Conservation (phyloP, 163 green algal species). For the Chlorella variabilis region DNA sequence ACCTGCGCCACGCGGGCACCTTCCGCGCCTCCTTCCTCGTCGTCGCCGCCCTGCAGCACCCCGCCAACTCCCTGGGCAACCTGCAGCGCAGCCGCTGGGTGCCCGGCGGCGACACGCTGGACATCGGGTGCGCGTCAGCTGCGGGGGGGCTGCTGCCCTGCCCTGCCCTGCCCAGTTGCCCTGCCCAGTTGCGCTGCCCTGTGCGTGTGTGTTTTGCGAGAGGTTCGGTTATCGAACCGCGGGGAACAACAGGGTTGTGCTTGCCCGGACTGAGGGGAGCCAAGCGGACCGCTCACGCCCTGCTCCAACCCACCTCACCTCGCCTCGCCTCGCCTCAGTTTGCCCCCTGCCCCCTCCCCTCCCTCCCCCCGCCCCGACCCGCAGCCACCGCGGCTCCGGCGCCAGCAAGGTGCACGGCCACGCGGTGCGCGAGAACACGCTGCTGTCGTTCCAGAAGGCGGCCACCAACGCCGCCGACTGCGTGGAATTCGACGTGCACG, state of each 20-base stretch:
- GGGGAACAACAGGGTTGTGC: no score
- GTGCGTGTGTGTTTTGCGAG: no score
- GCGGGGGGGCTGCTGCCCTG: no score
- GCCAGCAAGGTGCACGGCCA: conserved; percentile 44
- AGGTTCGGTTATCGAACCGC: no score
- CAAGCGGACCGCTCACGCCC: no score
- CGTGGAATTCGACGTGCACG: conserved; percentile 59
- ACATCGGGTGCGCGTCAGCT: conserved; percentile 57
- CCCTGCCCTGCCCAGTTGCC: no score
- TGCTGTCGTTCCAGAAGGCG: conserved; percentile 62
- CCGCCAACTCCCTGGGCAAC: conserved; percentile 50
- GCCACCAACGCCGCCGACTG: conserved; percentile 54
- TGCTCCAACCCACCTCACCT: no score
- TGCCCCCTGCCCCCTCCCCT: no score
- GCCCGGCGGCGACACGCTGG: conserved; percentile 41
- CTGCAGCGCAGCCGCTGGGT: conserved; percentile 54
- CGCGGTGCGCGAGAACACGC: conserved; percentile 58
- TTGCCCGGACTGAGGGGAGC: no score
- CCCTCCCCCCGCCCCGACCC: neutral
- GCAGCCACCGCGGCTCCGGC: conserved; percentile 55
- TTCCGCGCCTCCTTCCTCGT: conserved; percentile 60
- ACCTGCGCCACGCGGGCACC: conserved; percentile 43
- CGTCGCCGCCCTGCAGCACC: conserved; percentile 44
- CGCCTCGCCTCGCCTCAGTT: no score
- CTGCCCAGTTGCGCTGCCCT: no score